Evolutionary conservation across 2,329 filamentous ascomycete genomes (phyloP).

Genomic region (Xylaria hypoxylon): DNA sequence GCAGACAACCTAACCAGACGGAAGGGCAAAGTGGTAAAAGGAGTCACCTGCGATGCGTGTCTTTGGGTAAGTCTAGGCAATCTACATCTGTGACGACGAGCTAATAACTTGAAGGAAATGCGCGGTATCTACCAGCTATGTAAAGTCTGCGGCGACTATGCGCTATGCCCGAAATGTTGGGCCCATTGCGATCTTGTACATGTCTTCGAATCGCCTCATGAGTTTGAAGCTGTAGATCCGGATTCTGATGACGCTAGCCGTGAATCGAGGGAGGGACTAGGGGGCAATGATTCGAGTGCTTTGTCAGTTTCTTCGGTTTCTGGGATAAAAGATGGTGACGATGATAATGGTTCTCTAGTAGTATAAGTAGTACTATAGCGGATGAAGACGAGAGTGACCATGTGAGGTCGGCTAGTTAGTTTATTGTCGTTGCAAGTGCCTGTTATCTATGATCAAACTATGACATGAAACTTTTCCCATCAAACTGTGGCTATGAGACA

Average conservation of each 20-base stretch:
- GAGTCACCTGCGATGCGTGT: conserved; percentile 13
- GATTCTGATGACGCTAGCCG: background rate
- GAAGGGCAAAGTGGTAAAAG: background rate
- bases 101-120: conserved; percentile 15
- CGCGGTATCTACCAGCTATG: conserved; percentile 1
- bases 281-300: background rate
- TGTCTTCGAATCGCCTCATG: conserved; percentile 5
- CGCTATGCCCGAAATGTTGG: conserved; percentile 15
- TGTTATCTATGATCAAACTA: too few species aligned
- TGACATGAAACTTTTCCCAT: too few species aligned
- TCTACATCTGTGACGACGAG: background rate
- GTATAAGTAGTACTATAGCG: too few species aligned
- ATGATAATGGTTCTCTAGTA: too few species aligned
- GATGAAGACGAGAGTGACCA: too few species aligned
- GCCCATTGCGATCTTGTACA: conserved; percentile 17
- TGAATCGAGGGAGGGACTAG: background rate
- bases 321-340: too few species aligned
- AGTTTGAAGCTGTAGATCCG: background rate
- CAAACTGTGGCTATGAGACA: too few species aligned
- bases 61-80: conserved; percentile 3
- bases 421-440: too few species aligned
- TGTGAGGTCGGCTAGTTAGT: too few species aligned
- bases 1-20: background rate
- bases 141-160: conserved; percentile 13
- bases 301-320: too few species aligned